phyloP scores from a whole-genome alignment of 495 filamentous ascomycete species.

The Xylaria curta region DNA sequence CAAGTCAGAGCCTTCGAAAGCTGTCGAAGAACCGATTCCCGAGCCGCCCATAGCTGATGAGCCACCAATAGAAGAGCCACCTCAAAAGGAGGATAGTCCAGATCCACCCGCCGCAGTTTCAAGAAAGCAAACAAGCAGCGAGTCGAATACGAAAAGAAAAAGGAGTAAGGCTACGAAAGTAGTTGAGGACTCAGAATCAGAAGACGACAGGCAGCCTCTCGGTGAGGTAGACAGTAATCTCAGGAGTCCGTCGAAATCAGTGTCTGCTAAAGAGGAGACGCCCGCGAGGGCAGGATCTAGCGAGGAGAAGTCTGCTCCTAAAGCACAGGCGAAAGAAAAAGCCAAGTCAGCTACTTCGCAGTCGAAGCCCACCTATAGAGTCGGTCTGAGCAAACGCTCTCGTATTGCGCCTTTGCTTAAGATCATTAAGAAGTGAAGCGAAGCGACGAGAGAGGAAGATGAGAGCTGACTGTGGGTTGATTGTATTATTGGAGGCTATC shows the following conservation, averaged over 20 bases:
- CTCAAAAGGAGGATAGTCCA: background rate
- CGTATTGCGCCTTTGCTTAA: constrained; percentile 71
- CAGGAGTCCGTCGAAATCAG: constrained; percentile 24
- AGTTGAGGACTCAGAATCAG: background rate
- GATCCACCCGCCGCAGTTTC: background rate
- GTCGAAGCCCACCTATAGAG: constrained; percentile 63
- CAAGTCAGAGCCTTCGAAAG: constrained; percentile 34
- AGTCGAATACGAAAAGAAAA: constrained; percentile 5
- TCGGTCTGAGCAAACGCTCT: constrained; percentile 70
- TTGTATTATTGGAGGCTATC: background rate
- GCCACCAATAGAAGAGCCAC: background rate
- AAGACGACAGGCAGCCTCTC: constrained; percentile 22
- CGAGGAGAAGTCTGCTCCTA: constrained; percentile 20
- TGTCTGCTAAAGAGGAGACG: background rate
- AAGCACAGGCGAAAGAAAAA: constrained; percentile 26
- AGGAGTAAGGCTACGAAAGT: constrained; percentile 10
- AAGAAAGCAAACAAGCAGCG: background rate
- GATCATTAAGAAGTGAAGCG: constrained; percentile 55
- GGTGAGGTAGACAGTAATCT: constrained; percentile 34
- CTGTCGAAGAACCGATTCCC: constrained; percentile 6
- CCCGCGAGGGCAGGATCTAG: constrained; percentile 16
- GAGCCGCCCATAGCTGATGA: constrained; percentile 18
- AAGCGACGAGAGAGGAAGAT: background rate
- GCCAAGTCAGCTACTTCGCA: constrained; percentile 26
- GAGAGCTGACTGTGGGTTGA: background rate